Base-by-base conservation (phyloP, 495 filamentous ascomycete genomes). In the Daldinia caldariorum region DNA sequence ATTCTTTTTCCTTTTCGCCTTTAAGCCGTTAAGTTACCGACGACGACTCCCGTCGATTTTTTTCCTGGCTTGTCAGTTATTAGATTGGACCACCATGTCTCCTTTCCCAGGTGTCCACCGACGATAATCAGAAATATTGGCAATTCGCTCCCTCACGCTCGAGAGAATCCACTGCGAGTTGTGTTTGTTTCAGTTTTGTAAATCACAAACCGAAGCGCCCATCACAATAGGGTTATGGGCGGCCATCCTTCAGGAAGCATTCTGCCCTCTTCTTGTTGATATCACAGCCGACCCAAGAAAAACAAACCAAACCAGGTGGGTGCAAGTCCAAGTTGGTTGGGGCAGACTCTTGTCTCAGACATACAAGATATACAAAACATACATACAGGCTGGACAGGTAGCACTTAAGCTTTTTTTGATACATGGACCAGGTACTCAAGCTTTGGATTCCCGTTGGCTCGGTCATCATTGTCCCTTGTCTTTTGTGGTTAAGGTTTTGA, bases 221-320 rank as follows among this genome's bases (percentile, higher is more conserved):
- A 71, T 71, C 69, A 61, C 63, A 71, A 71, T 71, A 71, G 59
- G 55, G 68, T 66, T 62, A 54, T 63, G 22, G 43, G 38, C n/a
- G 32, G 43, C 51, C 50, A 59, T 66, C 65, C 39, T 56, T 61
- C 32, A 57, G 51, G 45, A 54, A 59, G 41, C 43, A 55, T 51
- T 51, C 26, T 61, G 9, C 56, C 56, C 45, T 61, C 50, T 31
- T 59, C 35, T 65, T 56, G 45, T 50, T 61, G 61, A 65, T 61
- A 65, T 70, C 61, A 70, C 35, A 56, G 18, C 41, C 22, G 34
- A 68, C 12, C 49, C 58, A 13, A 14, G 26, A 26, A 26, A 26
- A 26, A 26, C 26, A 26, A 56, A 39, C n/a, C 18, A 47, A 57
- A 26, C 31, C 54, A 20, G 37, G 31, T 39, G 14, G 18, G 60